Evolutionary conservation across 2,329 filamentous ascomycete genomes (phyloP).

Genomic region (Nothophaeocryptopus gaeumannii): DNA sequence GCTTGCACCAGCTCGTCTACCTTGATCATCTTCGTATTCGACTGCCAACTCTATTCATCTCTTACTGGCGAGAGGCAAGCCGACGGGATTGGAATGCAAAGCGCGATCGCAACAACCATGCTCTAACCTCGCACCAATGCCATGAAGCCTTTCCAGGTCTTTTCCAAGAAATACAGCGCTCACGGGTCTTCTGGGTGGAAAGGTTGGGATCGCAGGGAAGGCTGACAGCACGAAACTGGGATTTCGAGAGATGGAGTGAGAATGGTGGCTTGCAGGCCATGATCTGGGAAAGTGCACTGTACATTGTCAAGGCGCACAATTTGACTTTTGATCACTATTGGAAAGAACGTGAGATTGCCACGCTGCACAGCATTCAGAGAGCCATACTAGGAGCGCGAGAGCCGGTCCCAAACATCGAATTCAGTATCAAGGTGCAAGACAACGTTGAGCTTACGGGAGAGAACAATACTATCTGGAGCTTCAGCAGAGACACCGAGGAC

Average conservation of each 20-base stretch:
- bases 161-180: conserved; percentile 34
- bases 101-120: conserved; percentile 32
- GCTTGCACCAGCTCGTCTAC: no score
- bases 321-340: conserved; percentile 30
- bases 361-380: conserved; percentile 49
- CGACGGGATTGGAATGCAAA: no score
- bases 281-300: conserved; percentile 38
- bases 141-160: conserved; percentile 33
- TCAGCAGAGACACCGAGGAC: conserved; percentile 14
- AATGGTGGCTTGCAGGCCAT: conserved; percentile 36
- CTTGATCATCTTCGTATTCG: no score
- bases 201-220: conserved; percentile 18
- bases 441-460: conserved; percentile 34
- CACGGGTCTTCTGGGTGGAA: conserved; percentile 26
- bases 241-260: conserved; percentile 30
- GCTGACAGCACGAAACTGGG: conserved; percentile 30
- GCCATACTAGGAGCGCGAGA: conserved; percentile 44
- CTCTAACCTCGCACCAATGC: conserved; percentile 33
- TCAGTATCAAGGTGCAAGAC: conserved; percentile 49
- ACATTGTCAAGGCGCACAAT: conserved; percentile 36
- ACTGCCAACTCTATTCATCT: no score
- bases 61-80: no score
- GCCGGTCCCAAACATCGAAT: conserved; percentile 49
- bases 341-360: conserved; percentile 37
- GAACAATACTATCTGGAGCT: background rate